phyloP scores from a whole-genome alignment of 83 land plant species.

The Isoetes engelmannii region DNA sequence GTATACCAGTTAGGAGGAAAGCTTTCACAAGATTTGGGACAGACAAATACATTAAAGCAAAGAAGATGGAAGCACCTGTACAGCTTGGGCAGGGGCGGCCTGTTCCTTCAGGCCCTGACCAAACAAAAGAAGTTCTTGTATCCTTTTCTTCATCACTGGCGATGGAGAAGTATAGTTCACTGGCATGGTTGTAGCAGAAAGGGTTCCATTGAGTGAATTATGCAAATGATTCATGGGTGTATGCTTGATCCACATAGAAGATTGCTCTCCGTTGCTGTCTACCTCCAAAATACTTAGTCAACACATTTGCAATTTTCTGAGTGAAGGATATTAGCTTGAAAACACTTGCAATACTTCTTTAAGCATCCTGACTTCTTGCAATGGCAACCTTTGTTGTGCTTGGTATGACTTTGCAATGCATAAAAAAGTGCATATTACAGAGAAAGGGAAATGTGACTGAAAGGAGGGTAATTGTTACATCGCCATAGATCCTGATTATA shows the following conservation, averaged over 20 bases:
- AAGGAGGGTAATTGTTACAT: too few relatives aligned
- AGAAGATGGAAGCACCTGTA: constrained; percentile 49
- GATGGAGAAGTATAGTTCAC: constrained; percentile 55
- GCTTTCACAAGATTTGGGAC: too few relatives aligned
- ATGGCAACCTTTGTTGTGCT: constrained; percentile 97
- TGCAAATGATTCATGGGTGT: constrained; percentile 48
- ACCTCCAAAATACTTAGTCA: constrained; percentile 89
- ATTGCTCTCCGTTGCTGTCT: constrained; percentile 94
- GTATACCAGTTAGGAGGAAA: too few relatives aligned
- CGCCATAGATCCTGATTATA: too few relatives aligned
- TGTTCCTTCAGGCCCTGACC: constrained; percentile 53
- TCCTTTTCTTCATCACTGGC: constrained; percentile 44
- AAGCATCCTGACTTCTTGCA: constrained; percentile 98
- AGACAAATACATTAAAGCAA: neutral
- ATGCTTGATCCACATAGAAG: constrained; percentile 62
- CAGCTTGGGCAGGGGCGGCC: constrained; percentile 22
- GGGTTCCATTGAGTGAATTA: constrained; percentile 47
- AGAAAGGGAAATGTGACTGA: too few relatives aligned
- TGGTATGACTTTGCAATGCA: too few relatives aligned
- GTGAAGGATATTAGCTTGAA: constrained; percentile 92
- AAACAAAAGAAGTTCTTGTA: constrained; percentile 53
- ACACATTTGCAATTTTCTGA: constrained; percentile 97
- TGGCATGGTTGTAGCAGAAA: constrained; percentile 50
- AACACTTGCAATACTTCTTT: constrained; percentile 97
- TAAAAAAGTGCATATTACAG: too few relatives aligned